Conservation (phyloP, 2,329 filamentous ascomycete species). For the Paraphoma sp. region DNA sequence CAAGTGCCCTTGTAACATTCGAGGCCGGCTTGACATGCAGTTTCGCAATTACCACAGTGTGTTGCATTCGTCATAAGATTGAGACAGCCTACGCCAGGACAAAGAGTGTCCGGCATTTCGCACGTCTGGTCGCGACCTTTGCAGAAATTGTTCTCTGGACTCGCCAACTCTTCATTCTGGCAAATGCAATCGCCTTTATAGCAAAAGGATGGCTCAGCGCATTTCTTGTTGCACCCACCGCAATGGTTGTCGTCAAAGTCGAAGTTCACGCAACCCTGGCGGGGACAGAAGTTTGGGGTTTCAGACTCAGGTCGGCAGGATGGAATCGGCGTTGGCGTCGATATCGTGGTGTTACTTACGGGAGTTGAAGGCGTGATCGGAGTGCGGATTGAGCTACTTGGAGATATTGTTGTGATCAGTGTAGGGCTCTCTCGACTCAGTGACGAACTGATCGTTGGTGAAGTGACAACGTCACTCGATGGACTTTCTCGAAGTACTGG, state of each 20-base stretch:
- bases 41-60: constrained; percentile 1
- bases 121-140: not conserved
- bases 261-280: not conserved
- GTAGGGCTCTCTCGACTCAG: not conserved
- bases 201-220: not conserved
- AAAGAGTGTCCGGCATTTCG: not conserved
- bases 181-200: not conserved
- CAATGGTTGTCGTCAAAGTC: not conserved
- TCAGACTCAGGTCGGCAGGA: not conserved
- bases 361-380: not conserved
- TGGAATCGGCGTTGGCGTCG: not conserved
- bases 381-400: not conserved
- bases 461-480: not conserved
- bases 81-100: not conserved
- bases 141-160: constrained; percentile 2
- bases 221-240: not conserved
- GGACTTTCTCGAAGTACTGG: no score
- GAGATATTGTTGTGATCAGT: not conserved
- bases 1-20: constrained; percentile 1
- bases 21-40: not conserved
- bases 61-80: constrained; percentile 1
- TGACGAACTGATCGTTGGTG: not conserved
- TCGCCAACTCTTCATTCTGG: not conserved
- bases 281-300: not conserved
- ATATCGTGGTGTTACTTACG: not conserved